Percentiles rank a stretch among this genome's conserved stretches.
Conservation (phyloP, 2,329 filamentous ascomycete species). For the Aspergillus carbonarius region DNA sequence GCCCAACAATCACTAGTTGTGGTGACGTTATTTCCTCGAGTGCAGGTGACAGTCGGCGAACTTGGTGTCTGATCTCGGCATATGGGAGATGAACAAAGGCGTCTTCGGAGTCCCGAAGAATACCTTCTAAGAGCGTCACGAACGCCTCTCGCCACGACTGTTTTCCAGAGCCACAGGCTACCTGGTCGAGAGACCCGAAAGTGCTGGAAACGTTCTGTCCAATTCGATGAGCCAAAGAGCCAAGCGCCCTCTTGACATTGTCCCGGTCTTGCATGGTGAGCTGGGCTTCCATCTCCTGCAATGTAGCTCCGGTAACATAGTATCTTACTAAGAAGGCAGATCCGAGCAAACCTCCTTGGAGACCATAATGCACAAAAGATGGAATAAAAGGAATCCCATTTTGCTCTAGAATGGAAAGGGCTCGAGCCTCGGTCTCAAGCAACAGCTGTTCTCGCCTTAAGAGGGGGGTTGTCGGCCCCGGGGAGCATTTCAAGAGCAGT, state of each 20-base stretch:
- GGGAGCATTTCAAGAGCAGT: constrained; percentile 40
- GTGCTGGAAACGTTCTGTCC: constrained; percentile 46
- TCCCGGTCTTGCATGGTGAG: constrained; percentile 32
- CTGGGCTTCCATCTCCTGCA: constrained; percentile 31
- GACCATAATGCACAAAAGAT: constrained; percentile 39
- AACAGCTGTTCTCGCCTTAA: constrained; percentile 40
- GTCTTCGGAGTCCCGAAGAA: constrained; percentile 59
- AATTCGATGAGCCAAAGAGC: constrained; percentile 42
- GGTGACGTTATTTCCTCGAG: constrained; percentile 54
- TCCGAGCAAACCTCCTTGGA: constrained; percentile 24
- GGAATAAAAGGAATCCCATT: constrained; percentile 37
- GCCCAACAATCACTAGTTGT: constrained; percentile 52
- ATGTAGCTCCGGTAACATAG: constrained; percentile 34
- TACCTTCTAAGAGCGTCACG: constrained; percentile 50
- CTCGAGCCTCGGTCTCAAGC: constrained; percentile 42
- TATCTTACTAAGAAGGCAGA: constrained; percentile 41
- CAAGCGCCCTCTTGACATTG: constrained; percentile 38
- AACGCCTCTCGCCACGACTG: constrained; percentile 57
- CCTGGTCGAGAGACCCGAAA: constrained; percentile 53
- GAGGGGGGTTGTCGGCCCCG: constrained; percentile 36
- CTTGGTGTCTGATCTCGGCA: constrained; percentile 52
- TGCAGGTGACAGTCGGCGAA: constrained; percentile 44
- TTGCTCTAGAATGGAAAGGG: constrained; percentile 37
- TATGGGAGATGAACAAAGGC: constrained; percentile 59
- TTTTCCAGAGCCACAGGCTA: constrained; percentile 47